Evolutionary conservation across 495 filamentous ascomycete genomes (phyloP).

Genomic region (Xylaria intraflava): DNA sequence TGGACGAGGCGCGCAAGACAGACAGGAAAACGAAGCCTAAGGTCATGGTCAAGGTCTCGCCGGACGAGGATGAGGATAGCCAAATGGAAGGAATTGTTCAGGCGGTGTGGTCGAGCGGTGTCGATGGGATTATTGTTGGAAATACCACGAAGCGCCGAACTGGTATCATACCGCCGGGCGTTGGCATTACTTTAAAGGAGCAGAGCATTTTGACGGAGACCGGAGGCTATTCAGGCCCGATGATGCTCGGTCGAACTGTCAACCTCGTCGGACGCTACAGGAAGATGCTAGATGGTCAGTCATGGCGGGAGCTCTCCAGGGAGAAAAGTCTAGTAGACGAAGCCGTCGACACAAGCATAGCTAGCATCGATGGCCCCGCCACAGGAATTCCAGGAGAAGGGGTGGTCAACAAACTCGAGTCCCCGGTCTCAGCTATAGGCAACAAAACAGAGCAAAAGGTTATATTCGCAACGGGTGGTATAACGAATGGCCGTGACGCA

Average conservation of each 20-base stretch:
- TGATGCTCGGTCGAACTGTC: slow-evolving; percentile 71
- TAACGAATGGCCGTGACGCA: slow-evolving; percentile 77
- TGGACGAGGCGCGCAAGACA: slow-evolving; percentile 61
- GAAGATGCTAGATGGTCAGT: slow-evolving; percentile 56
- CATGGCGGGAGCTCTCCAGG: slow-evolving; percentile 20
- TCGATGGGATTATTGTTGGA: slow-evolving; percentile 94
- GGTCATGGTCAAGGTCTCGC: slow-evolving; percentile 96
- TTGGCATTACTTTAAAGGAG: slow-evolving; percentile 59
- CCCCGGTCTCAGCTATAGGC: neutral
- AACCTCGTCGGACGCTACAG: slow-evolving; percentile 73
- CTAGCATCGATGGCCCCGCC: slow-evolving; percentile 24
- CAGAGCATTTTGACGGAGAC: slow-evolving; percentile 60
- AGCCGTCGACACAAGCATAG: slow-evolving; percentile 21
- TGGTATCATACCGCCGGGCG: slow-evolving; percentile 57
- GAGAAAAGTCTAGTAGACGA: slow-evolving; percentile 24
- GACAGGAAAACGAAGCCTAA: slow-evolving; percentile 66
- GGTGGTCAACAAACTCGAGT: slow-evolving; percentile 6
- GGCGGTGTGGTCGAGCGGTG: slow-evolving; percentile 74
- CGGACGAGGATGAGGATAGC: slow-evolving; percentile 78
- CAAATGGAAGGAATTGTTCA: slow-evolving; percentile 83
- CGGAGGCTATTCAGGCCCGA: slow-evolving; percentile 86
- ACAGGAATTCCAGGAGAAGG: slow-evolving; percentile 19
- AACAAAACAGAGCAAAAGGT: slow-evolving; percentile 53
- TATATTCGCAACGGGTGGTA: slow-evolving; percentile 88
- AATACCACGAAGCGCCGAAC: slow-evolving; percentile 87